Conservation (phyloP, 176 grass and related monocot genomes). For the Cenchrus fungigraminus region DNA sequence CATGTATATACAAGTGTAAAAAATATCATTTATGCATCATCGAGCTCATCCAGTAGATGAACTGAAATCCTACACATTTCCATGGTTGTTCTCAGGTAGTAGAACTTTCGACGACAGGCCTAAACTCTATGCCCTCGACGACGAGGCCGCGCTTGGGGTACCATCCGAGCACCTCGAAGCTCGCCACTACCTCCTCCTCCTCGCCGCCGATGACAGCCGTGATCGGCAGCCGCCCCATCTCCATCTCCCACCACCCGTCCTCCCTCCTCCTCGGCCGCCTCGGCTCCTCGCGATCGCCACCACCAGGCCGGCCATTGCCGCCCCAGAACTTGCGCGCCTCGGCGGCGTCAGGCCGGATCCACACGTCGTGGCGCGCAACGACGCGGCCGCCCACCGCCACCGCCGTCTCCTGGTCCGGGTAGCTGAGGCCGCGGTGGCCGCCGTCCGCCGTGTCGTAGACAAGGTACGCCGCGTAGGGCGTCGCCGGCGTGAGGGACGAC, state of each 20-base stretch:
- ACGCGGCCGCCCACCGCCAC: slow-evolving; percentile 3
- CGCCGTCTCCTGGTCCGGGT: slow-evolving; percentile 47
- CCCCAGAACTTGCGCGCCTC: not conserved
- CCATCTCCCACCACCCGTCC: slow-evolving; percentile 54
- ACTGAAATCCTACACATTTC: no score
- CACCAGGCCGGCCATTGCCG: not conserved
- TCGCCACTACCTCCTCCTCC: not conserved
- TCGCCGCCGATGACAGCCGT: not conserved
- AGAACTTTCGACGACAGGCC: not conserved
- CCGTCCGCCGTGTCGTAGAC: slow-evolving; percentile 26
- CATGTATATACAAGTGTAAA: no score
- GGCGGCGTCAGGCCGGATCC: slow-evolving; percentile 17
- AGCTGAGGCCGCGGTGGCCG: slow-evolving; percentile 31
- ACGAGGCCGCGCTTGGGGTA: slow-evolving; percentile 11
- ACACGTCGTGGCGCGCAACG: slow-evolving; percentile 32
- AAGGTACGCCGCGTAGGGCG: slow-evolving; percentile 41
- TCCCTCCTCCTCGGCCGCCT: not conserved
- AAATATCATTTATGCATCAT: no score
- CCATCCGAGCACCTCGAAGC: slow-evolving; percentile 24
- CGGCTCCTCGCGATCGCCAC: not conserved
- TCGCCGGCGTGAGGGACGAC: slow-evolving; percentile 26
- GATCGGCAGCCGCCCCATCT: slow-evolving; percentile 16
- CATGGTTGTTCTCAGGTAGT: no score
- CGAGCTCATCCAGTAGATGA: no score
- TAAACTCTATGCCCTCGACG: slow-evolving; percentile 8